Conservation (phyloP, 805 yeast genomes). For the Kodamaea hsintzibuensis region DNA sequence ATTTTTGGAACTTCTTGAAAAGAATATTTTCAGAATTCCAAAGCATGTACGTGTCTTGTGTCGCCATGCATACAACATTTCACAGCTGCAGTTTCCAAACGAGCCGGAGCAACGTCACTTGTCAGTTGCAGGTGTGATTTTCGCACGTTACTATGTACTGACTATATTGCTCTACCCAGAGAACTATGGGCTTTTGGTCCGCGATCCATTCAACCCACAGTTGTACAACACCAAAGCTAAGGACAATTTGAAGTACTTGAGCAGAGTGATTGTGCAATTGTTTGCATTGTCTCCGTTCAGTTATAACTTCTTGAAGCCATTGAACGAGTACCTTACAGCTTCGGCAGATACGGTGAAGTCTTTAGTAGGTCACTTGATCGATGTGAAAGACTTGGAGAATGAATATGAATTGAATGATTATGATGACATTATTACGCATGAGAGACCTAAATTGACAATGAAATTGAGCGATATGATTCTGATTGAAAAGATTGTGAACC, state of each 20-base stretch:
- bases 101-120: conserved; percentile 59
- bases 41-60: conserved; percentile 38
- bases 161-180: conserved; percentile 53
- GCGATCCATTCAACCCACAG: conserved; percentile 26
- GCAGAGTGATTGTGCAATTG: conserved; percentile 62
- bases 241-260: conserved; percentile 57
- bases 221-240: conserved; percentile 21
- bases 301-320: conserved; percentile 73
- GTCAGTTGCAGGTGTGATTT: conserved; percentile 67
- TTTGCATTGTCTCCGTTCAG: conserved; percentile 70
- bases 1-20: conserved; percentile 53
- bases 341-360: conserved; percentile 48
- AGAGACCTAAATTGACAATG: conserved; percentile 48
- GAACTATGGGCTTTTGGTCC: conserved; percentile 51
- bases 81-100: conserved; percentile 54
- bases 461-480: conserved; percentile 47
- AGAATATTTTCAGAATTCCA: conserved; percentile 39
- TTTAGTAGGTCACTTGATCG: conserved; percentile 49
- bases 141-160: conserved; percentile 53
- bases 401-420: conserved; percentile 63
- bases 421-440: conserved; percentile 60
- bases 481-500: conserved; percentile 45
- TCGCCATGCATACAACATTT: conserved; percentile 32
- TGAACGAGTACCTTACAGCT: conserved; percentile 67
- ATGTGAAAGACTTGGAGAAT: conserved; percentile 55